These are phyloP conservation scores for Quercus robur DNA, from an alignment of 306 rosid genomes.

Conservation along the genomic window DNA sequence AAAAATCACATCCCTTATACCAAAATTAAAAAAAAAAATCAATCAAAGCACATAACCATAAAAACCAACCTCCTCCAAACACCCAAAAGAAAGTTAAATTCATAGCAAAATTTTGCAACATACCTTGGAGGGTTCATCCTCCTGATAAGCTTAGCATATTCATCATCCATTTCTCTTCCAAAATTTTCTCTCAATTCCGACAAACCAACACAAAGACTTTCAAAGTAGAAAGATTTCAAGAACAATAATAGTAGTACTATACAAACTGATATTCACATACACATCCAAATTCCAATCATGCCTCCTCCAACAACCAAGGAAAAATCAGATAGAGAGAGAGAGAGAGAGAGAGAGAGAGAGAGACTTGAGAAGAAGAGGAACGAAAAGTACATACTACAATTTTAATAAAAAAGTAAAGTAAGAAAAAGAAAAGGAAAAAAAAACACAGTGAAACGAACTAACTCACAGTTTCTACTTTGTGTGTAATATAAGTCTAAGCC, in stretches of 20 bases:
- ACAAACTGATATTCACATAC: background rate
- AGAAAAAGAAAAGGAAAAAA: background rate
- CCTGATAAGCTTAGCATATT: conserved; percentile 57
- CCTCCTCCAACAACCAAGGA: conserved; percentile 36
- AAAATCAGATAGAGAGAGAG: background rate
- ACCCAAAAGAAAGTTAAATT: background rate
- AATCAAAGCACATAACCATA: background rate
- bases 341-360: background rate
- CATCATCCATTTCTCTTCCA: conserved; percentile 40
- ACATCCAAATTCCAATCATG: background rate
- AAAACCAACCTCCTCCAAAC: background rate
- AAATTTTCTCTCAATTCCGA: background rate
- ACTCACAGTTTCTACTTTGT: too few relatives aligned
- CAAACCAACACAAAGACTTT: background rate
- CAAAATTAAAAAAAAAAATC: too few relatives aligned
- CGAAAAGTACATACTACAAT: background rate
- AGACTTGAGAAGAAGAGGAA: background rate
- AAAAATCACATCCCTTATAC: background rate
- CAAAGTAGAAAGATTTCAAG: background rate
- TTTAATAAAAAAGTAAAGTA: background rate
- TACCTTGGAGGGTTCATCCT: conserved; percentile 69
- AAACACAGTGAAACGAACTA: background rate
- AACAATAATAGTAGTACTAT: background rate
- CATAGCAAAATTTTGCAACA: background rate
- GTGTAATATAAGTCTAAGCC: too few relatives aligned